Evolutionary conservation across 2,329 filamentous ascomycete species (phyloP).

Genomic region (Basipetospora chlamydospora): DNA sequence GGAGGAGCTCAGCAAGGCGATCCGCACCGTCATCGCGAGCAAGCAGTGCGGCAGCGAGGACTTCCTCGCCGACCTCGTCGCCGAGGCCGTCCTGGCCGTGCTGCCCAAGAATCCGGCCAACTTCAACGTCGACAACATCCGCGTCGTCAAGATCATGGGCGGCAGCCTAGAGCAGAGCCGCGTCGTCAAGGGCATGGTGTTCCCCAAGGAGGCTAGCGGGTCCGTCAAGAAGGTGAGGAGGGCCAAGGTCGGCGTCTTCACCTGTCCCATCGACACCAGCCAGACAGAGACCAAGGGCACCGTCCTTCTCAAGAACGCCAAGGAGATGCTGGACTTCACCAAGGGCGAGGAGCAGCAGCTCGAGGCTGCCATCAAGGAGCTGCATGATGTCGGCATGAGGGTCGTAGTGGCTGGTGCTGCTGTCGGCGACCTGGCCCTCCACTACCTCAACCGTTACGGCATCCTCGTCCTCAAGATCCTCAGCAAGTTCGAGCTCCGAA

Average conservation of each 20-base stretch:
- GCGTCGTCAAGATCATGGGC: constrained; percentile 99
- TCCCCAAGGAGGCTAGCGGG: constrained; percentile 88
- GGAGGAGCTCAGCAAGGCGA: constrained; percentile 81
- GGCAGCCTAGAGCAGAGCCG: constrained; percentile 86
- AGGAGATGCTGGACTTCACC: constrained; percentile 98
- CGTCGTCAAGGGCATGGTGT: constrained; percentile 97
- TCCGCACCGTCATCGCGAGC: constrained; percentile 86
- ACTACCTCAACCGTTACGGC: constrained; percentile 95
- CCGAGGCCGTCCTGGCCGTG: constrained; percentile 72
- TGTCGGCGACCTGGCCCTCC: constrained; percentile 89
- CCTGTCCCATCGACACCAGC: constrained; percentile 85
- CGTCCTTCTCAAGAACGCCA: constrained; percentile 86
- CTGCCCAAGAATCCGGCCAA: constrained; percentile 88
- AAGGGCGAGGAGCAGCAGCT: constrained; percentile 92
- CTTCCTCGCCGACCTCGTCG: constrained; percentile 70
- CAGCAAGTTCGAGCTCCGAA: constrained; percentile 93
- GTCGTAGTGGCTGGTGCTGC: constrained; percentile 86
- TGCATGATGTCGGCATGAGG: constrained; percentile 83
- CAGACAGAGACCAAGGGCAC: constrained; percentile 99
- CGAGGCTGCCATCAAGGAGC: constrained; percentile 82
- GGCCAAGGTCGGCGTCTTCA: constrained; percentile 94
- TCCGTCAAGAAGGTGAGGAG: constrained; percentile 77
- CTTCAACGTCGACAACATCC: constrained; percentile 98
- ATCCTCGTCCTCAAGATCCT: constrained; percentile 94
- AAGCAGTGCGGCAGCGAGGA: constrained; percentile 95